phyloP scores from a whole-genome alignment of 257 asterid species.

The Solanum sitiens region DNA sequence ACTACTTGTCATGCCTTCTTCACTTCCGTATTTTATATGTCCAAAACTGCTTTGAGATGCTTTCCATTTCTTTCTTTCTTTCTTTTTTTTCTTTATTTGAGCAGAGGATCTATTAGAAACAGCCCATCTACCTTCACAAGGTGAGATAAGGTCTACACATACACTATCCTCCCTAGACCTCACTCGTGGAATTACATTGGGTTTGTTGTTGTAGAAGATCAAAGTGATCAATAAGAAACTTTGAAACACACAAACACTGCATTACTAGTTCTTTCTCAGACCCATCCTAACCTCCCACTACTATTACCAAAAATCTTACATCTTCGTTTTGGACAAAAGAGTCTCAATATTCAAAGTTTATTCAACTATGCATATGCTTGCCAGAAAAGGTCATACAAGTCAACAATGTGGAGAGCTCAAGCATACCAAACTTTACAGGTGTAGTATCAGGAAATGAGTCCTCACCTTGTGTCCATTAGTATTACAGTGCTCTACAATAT shows the following conservation, averaged over 20 bases:
- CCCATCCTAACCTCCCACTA: neutral
- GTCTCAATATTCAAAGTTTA: neutral
- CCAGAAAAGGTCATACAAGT: neutral
- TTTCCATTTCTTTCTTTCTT: neutral
- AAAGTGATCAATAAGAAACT: neutral
- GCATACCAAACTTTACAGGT: neutral
- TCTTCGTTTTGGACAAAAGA: neutral
- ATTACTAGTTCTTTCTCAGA: neutral
- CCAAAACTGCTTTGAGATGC: neutral
- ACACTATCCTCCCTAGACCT: neutral
- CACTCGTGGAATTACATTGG: neutral
- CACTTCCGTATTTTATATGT: neutral
- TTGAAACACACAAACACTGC: neutral
- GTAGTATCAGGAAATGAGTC: neutral
- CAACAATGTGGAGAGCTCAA: neutral
- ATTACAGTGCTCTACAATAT: constrained; percentile 91
- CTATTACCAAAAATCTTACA: neutral
- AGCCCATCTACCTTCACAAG: neutral
- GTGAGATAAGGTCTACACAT: neutral
- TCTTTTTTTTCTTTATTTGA: neutral
- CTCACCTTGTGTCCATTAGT: constrained; percentile 83
- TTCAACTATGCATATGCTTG: neutral
- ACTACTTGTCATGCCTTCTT: neutral
- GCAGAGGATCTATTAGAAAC: neutral
- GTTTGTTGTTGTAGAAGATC: neutral